These are phyloP conservation scores for Mortierella sp. DNA, from an alignment of 371 early-diverging fungal species.

Conservation along the genomic window DNA sequence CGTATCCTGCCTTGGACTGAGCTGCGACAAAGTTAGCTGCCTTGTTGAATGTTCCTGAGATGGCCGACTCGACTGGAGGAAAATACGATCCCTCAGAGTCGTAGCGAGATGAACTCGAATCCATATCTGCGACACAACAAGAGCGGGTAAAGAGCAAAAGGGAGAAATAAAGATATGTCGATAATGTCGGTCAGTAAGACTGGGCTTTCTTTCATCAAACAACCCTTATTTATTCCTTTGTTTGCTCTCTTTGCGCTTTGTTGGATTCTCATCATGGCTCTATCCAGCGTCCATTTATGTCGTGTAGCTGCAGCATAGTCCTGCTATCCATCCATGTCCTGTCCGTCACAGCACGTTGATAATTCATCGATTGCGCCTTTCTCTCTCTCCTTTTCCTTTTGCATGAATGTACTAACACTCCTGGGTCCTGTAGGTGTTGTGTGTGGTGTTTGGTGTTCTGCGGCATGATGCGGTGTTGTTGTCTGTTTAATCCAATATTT, in stretches of 20 bases:
- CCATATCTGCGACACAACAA: conserved; percentile 23
- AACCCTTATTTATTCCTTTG: not conserved
- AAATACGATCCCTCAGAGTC: conserved; percentile 48
- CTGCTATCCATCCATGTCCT: not conserved
- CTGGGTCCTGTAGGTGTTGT: not conserved
- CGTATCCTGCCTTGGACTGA: conserved; percentile 37
- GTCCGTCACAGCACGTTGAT: not conserved
- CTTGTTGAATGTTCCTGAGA: conserved; percentile 60
- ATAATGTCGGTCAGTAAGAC: not conserved
- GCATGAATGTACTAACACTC: not conserved
- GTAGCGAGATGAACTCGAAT: conserved; percentile 38
- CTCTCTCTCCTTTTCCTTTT: not conserved
- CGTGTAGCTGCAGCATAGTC: not conserved
- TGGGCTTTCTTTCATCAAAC: not conserved
- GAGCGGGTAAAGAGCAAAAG: not conserved
- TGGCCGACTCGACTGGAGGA: conserved; percentile 46
- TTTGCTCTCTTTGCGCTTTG: not conserved
- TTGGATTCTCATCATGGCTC: not conserved
- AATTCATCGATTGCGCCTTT: not conserved
- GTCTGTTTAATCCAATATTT: not conserved
- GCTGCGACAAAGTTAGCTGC: conserved; percentile 57
- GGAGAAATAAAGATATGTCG: not conserved
- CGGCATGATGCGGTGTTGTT: too few species aligned
- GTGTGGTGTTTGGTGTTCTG: not conserved
- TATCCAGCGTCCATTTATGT: not conserved